Evolutionary conservation across 192 early-diverging fungal species (phyloP).

Genomic region (Glomus cerebriforme): DNA sequence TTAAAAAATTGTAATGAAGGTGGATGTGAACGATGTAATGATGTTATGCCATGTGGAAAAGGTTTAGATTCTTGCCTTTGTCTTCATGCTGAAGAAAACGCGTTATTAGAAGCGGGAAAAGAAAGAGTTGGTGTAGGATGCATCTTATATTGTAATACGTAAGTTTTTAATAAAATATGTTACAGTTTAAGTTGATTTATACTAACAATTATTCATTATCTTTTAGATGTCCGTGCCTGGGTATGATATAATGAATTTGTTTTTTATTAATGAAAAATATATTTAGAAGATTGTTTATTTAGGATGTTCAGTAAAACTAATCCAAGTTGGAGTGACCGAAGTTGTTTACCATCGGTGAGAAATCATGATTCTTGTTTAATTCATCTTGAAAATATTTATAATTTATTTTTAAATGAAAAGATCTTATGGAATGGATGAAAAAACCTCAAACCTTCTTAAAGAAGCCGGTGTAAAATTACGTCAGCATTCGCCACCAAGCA

Average conservation of each 20-base stretch:
- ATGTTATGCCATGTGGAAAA: constrained; percentile 73
- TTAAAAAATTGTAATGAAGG: constrained; percentile 93
- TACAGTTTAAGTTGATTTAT: neutral
- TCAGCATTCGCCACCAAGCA: constrained; percentile 69
- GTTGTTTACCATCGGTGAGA: constrained; percentile 74
- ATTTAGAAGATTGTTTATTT: constrained; percentile 38
- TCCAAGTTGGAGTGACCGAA: constrained; percentile 88
- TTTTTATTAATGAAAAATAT: neutral
- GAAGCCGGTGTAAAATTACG: constrained; percentile 82
- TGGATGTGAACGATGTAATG: constrained; percentile 93
- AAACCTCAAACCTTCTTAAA: constrained; percentile 77
- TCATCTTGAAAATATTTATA: neutral
- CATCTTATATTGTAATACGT: constrained; percentile 96
- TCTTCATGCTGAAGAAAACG: constrained; percentile 99
- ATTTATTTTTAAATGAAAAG: constrained; percentile 37
- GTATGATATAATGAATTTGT: constrained; percentile 39
- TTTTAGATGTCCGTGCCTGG: constrained; percentile 65
- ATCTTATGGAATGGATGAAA: constrained; percentile 93
- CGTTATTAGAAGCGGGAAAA: constrained; percentile 93
- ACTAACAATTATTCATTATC: neutral
- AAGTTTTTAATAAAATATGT: constrained; percentile 24
- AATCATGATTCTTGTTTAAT: neutral
- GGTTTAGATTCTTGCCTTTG: constrained; percentile 89
- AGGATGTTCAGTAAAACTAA: constrained; percentile 96
- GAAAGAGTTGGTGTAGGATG: constrained; percentile 77